These are phyloP conservation scores for Neurospora terricola DNA, from an alignment of 495 filamentous ascomycete species.

Conservation along the genomic window DNA sequence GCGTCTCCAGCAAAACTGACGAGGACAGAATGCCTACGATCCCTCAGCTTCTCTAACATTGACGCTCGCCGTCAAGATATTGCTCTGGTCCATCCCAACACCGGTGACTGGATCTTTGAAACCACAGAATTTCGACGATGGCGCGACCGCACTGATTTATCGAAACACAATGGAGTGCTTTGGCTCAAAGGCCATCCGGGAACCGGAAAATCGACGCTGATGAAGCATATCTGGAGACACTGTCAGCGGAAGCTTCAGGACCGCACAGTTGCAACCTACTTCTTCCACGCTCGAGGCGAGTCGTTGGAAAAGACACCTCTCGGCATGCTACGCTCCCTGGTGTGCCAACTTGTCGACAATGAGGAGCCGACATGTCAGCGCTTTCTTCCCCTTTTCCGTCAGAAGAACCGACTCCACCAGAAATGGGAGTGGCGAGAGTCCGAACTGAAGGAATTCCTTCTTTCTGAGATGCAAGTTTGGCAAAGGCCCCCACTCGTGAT, in stretches of 20 bases:
- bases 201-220: conserved; percentile 17
- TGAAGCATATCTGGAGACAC: conserved; percentile 8
- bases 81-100: neutral
- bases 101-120: conserved; percentile 8
- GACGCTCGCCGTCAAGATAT: conserved; percentile 6
- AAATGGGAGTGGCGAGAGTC: neutral
- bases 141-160: neutral
- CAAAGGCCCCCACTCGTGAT: neutral
- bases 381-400: neutral
- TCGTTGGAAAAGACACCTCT: conserved; percentile 30
- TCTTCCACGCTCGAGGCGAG: conserved; percentile 40
- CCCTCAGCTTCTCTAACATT: neutral
- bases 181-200: conserved; percentile 20
- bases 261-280: conserved; percentile 28
- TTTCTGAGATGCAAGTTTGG: neutral
- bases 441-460: neutral
- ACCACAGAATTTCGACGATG: conserved; percentile 2
- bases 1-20: neutral
- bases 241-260: neutral
- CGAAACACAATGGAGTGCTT: conserved; percentile 10
- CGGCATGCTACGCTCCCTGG: conserved; percentile 40
- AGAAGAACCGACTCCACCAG: neutral
- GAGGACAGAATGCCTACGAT: neutral
- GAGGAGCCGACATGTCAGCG: neutral
- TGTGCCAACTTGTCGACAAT: conserved; percentile 13